Percentiles rank a stretch among this genome's conserved stretches.
These are phyloP conservation scores for Acidiella bohemica DNA, from an alignment of 495 filamentous ascomycete genomes.

Conservation along the genomic window DNA sequence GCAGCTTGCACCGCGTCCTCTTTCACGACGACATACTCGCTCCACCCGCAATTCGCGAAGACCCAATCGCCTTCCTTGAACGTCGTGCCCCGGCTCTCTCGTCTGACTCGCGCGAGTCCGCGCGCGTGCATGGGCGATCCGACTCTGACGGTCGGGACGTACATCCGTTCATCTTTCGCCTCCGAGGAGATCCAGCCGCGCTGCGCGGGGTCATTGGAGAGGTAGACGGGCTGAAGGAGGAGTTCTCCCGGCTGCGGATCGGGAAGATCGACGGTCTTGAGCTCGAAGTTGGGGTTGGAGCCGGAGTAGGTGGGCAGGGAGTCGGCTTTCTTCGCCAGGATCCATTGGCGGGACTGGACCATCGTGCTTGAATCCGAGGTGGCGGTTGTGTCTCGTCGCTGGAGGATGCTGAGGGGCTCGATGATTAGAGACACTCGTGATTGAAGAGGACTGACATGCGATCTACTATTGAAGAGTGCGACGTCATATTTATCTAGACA, in stretches of 20 bases:
- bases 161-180: constrained; percentile 39
- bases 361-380: constrained; percentile 5
- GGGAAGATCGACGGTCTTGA: constrained; percentile 35
- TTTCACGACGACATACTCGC: constrained; percentile 36
- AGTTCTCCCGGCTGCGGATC: constrained; percentile 45
- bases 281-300: constrained; percentile 35
- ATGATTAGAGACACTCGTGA: too few relatives aligned
- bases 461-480: too few relatives aligned
- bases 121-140: constrained; percentile 55
- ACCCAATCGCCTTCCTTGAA: constrained; percentile 32
- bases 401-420: too few relatives aligned
- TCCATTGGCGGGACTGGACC: constrained; percentile 25
- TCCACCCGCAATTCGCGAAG: constrained; percentile 33
- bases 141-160: constrained; percentile 50
- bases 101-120: constrained; percentile 42
- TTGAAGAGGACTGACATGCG: too few relatives aligned
- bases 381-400: neutral
- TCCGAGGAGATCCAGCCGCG: constrained; percentile 56
- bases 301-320: constrained; percentile 29
- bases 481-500: too few relatives aligned
- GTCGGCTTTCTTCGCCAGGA: constrained; percentile 23
- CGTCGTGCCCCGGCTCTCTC: constrained; percentile 31
- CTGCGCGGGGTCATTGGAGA: constrained; percentile 76
- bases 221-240: constrained; percentile 51
- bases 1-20: constrained; percentile 24